Evolutionary conservation across 768 basidiomycete genomes (phyloP).

Genomic region (Cyathus striatus): DNA sequence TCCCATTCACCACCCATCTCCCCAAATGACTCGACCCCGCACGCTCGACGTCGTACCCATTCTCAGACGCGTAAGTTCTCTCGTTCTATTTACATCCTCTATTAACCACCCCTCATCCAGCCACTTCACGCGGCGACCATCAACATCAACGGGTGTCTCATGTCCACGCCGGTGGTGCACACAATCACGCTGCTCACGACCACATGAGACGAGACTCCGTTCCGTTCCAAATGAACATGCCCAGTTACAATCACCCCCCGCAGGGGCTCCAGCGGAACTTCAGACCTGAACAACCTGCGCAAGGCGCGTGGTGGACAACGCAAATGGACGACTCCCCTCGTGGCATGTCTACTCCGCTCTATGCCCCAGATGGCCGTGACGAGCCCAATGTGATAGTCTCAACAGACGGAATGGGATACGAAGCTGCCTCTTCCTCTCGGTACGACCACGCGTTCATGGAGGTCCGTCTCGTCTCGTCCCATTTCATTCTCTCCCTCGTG

Average conservation of each 20-base stretch:
- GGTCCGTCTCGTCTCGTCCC: background rate
- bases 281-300: too few relatives aligned
- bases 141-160: constrained; percentile 8
- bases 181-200: background rate
- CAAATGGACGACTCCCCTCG: too few relatives aligned
- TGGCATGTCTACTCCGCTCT: background rate
- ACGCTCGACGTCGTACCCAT: constrained; percentile 5
- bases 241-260: too few relatives aligned
- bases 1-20: constrained; percentile 4
- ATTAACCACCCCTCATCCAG: too few relatives aligned
- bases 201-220: constrained; percentile 23
- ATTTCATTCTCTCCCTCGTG: background rate
- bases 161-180: background rate
- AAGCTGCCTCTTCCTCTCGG: background rate
- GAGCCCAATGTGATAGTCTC: too few relatives aligned
- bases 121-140: constrained; percentile 12
- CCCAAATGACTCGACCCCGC: constrained; percentile 1
- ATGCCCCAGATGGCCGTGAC: too few relatives aligned
- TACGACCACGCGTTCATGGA: background rate
- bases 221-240: constrained; percentile 19
- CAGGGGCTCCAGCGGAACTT: too few relatives aligned
- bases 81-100: constrained; percentile 9
- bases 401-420: background rate
- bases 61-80: constrained; percentile 9
- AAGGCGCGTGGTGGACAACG: too few relatives aligned